phyloP scores from a whole-genome alignment of 805 yeast species.

The Citeromyces matritensis region DNA sequence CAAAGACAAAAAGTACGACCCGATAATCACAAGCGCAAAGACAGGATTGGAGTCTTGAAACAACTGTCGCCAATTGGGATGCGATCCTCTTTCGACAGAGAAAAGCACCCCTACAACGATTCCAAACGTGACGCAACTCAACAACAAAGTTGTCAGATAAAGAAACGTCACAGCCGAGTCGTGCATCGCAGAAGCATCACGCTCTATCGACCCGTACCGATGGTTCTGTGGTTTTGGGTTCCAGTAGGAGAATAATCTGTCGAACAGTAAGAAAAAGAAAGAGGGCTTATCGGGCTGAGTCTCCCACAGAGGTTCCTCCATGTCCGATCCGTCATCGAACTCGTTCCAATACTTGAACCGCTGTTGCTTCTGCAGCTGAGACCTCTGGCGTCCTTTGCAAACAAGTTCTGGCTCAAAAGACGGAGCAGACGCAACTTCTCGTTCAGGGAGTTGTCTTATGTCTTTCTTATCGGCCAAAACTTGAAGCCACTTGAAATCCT shows the following conservation, averaged over 20 bases:
- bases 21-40: background rate
- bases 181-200: slow-evolving; percentile 1
- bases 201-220: background rate
- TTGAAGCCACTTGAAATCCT: slow-evolving; percentile 15
- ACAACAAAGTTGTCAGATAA: slow-evolving; percentile 1
- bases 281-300: background rate
- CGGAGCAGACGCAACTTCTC: slow-evolving; percentile 1
- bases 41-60: background rate
- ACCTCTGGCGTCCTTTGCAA: slow-evolving; percentile 14
- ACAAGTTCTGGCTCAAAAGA: background rate
- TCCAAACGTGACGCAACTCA: background rate
- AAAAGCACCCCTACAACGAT: background rate
- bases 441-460: slow-evolving; percentile 29
- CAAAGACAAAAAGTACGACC: background rate
- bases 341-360: slow-evolving; percentile 46
- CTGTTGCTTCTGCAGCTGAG: slow-evolving; percentile 4
- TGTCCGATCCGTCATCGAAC: slow-evolving; percentile 48
- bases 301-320: slow-evolving; percentile 1
- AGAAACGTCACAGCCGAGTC: slow-evolving; percentile 3
- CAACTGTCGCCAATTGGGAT: background rate
- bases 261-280: background rate
- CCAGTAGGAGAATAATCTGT: background rate
- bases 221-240: background rate
- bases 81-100: background rate
- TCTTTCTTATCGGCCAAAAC: slow-evolving; percentile 10